A percentile compares a stretch with the other conserved stretches of the same genome.
Conservation (phyloP, 768 basidiomycete genomes). For the Mycena indigotica region DNA sequence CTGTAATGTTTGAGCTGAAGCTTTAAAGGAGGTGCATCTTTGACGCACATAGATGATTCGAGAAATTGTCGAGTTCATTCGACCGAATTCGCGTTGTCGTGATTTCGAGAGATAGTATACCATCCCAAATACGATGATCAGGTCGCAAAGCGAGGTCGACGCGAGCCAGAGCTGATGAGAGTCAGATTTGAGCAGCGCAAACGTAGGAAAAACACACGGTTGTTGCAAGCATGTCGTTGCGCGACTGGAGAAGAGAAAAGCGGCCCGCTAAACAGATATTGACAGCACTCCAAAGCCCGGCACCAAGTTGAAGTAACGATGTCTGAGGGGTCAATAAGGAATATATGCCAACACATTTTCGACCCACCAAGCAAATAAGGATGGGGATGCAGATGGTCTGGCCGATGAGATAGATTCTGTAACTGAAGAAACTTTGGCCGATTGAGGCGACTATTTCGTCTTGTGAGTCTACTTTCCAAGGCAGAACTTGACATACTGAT, state of each 20-base stretch:
- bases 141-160: not conserved
- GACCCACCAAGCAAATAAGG: slow-evolving; percentile 10
- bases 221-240: not conserved
- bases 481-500: slow-evolving; percentile 3
- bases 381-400: slow-evolving; percentile 4
- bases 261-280: not conserved
- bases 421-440: slow-evolving; percentile 21
- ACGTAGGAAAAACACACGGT: not conserved
- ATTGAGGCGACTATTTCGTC: slow-evolving; percentile 11
- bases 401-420: slow-evolving; percentile 20
- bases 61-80: no score
- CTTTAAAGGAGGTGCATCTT: not conserved
- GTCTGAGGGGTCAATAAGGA: no score
- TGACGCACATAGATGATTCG: no score
- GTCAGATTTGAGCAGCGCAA: not conserved
- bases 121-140: not conserved
- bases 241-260: not conserved
- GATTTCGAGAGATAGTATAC: not conserved
- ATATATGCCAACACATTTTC: no score
- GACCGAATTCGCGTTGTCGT: not conserved
- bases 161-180: slow-evolving; percentile 10
- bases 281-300: not conserved
- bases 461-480: not conserved
- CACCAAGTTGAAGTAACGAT: not conserved
- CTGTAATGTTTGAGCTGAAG: not conserved